Evolutionary conservation across 2,329 filamentous ascomycete genomes (phyloP).

Genomic region (Arthrobotrys conoides): DNA sequence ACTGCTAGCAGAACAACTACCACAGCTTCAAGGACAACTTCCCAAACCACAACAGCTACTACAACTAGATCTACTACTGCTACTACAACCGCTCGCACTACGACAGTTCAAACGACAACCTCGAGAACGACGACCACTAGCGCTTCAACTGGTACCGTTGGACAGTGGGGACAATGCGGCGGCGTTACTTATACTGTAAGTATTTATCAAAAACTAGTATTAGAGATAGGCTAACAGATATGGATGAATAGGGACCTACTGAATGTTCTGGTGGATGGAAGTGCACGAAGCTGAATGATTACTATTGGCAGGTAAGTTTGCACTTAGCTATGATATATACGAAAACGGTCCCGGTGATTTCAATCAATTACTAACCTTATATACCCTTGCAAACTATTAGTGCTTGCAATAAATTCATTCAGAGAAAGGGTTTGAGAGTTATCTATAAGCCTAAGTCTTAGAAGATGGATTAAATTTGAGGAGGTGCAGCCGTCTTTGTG

Average conservation of each 20-base stretch:
- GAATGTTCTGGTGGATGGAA: constrained; percentile 20
- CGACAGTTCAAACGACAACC: neutral
- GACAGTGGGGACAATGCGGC: constrained; percentile 40
- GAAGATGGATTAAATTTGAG: no score
- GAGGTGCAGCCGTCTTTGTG: no score
- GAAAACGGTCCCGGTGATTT: no score
- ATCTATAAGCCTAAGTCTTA: no score
- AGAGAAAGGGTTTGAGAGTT: no score
- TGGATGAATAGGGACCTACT: constrained; percentile 21
- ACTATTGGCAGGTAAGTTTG: constrained; percentile 43
- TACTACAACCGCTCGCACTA: neutral
- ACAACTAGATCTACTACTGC: constrained; percentile 13
- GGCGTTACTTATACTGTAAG: constrained; percentile 26
- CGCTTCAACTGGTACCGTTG: constrained; percentile 9
- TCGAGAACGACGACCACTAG: constrained; percentile 8
- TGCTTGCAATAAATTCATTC: no score
- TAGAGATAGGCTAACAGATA: neutral
- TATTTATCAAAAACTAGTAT: neutral
- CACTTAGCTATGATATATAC: no score
- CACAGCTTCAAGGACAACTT: constrained; percentile 8
- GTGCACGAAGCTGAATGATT: constrained; percentile 31
- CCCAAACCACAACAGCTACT: constrained; percentile 24
- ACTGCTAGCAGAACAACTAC: constrained; percentile 24
- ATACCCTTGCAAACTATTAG: no score
- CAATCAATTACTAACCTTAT: no score